Percentiles rank a stretch among this genome's conserved stretches.
phyloP scores from a whole-genome alignment of 345 rosid genomes.

The Pistacia vera region DNA sequence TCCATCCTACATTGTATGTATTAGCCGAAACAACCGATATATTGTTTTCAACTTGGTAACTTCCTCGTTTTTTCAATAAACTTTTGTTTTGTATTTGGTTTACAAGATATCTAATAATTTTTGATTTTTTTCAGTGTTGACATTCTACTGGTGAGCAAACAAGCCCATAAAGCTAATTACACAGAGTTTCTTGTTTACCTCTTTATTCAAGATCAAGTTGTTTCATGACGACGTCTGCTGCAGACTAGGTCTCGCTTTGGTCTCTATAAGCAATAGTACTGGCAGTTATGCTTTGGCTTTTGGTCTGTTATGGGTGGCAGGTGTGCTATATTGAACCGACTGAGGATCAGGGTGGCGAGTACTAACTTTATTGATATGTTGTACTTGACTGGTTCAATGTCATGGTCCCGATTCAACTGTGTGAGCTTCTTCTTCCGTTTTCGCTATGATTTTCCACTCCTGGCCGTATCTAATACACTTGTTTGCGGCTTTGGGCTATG shows the following conservation, averaged over 20 bases:
- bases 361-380: too few relatives aligned
- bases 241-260: constrained; percentile 85
- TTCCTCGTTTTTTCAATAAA: neutral
- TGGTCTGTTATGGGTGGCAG: constrained; percentile 89
- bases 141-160: constrained; percentile 87
- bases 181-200: constrained; percentile 58
- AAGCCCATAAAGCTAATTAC: constrained; percentile 68
- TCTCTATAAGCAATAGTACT: too few relatives aligned
- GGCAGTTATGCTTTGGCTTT: constrained; percentile 70
- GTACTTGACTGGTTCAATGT: too few relatives aligned
- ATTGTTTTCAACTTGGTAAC: neutral
- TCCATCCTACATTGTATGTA: constrained; percentile 79
- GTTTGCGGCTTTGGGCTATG: neutral
- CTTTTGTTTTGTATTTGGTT: neutral
- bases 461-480: too few relatives aligned
- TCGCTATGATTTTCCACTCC: too few relatives aligned
- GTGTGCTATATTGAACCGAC: too few relatives aligned
- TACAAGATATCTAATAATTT: neutral
- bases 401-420: too few relatives aligned
- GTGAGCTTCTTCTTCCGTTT: too few relatives aligned
- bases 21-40: neutral
- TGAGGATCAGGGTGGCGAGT: constrained; percentile 81
- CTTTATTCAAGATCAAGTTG: too few relatives aligned
- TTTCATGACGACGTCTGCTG: constrained; percentile 62
- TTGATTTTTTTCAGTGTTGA: constrained; percentile 56